These are phyloP conservation scores for Emergomyces pasteurianus DNA, from an alignment of 2,329 filamentous ascomycete species.

Conservation along the genomic window DNA sequence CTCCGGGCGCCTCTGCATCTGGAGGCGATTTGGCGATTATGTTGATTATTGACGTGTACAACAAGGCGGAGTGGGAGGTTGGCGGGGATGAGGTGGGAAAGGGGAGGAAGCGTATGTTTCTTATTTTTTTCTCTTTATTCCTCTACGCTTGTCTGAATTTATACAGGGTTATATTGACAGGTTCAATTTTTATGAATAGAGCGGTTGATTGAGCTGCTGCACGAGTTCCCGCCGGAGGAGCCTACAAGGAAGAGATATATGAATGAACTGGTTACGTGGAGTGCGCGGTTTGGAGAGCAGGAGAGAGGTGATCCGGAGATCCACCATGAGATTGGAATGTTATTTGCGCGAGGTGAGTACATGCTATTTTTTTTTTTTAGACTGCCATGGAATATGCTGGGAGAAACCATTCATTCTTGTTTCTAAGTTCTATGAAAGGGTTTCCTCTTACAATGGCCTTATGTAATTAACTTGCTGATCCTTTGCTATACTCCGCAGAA, in stretches of 20 bases:
- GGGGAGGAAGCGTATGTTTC: constrained; percentile 45
- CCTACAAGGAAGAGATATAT: constrained; percentile 90
- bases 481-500: constrained; percentile 37
- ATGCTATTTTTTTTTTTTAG: too few relatives aligned
- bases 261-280: constrained; percentile 78
- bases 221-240: constrained; percentile 70
- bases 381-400: too few relatives aligned
- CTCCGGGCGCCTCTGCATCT: constrained; percentile 81
- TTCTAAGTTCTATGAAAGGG: neutral
- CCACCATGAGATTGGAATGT: constrained; percentile 76
- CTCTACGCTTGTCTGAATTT: neutral
- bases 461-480: neutral
- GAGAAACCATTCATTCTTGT: neutral
- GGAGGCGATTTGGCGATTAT: constrained; percentile 81
- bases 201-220: constrained; percentile 62
- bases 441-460: neutral
- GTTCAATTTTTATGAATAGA: constrained; percentile 21
- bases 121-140: neutral
- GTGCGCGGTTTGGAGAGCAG: constrained; percentile 69
- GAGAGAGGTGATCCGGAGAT: constrained; percentile 88
- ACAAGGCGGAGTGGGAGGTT: constrained; percentile 63
- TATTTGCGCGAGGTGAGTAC: constrained; percentile 63
- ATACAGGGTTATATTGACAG: neutral
- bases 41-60: constrained; percentile 81
- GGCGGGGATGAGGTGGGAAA: constrained; percentile 52